These are phyloP conservation scores for Penicillium digitatum DNA, from an alignment of 2,329 filamentous ascomycete species.

Conservation along the genomic window DNA sequence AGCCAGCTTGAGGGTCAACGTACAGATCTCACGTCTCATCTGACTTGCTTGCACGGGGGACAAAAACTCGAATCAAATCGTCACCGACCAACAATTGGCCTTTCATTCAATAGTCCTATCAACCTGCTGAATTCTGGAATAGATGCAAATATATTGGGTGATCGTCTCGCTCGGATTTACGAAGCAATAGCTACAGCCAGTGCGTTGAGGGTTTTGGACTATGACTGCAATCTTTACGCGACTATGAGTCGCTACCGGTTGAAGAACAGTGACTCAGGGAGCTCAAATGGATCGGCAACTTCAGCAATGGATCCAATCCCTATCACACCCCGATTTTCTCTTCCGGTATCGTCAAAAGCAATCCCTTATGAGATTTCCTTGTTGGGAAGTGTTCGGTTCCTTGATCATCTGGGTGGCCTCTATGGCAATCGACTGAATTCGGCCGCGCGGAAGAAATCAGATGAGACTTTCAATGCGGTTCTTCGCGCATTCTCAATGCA, in stretches of 20 bases:
- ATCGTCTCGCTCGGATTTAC: slow-evolving; percentile 17
- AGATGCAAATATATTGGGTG: slow-evolving; percentile 17
- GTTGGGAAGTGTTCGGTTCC: slow-evolving; percentile 19
- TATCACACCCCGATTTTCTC: background rate
- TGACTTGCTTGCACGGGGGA: background rate
- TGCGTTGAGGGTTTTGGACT: slow-evolving; percentile 19
- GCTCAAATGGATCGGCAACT: background rate
- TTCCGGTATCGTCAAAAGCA: background rate
- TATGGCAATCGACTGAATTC: slow-evolving; percentile 19
- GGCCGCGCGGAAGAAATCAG: slow-evolving; percentile 14
- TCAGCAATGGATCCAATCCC: background rate
- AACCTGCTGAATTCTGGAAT: slow-evolving; percentile 23
- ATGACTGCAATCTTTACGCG: slow-evolving; percentile 21
- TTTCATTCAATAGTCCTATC: slow-evolving; percentile 20
- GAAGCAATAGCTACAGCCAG: slow-evolving; percentile 20
- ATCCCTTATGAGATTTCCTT: slow-evolving; percentile 10
- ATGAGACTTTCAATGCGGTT: slow-evolving; percentile 19
- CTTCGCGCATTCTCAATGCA: slow-evolving; percentile 20
- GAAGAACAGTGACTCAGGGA: background rate
- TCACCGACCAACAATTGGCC: background rate
- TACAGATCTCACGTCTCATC: background rate
- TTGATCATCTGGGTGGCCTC: slow-evolving; percentile 24
- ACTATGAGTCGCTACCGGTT: slow-evolving; percentile 16
- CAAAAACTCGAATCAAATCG: background rate
- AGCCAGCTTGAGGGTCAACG: background rate